Base-by-base conservation (phyloP, 1,139 yeast genomes). In the Pichia inconspicua region DNA sequence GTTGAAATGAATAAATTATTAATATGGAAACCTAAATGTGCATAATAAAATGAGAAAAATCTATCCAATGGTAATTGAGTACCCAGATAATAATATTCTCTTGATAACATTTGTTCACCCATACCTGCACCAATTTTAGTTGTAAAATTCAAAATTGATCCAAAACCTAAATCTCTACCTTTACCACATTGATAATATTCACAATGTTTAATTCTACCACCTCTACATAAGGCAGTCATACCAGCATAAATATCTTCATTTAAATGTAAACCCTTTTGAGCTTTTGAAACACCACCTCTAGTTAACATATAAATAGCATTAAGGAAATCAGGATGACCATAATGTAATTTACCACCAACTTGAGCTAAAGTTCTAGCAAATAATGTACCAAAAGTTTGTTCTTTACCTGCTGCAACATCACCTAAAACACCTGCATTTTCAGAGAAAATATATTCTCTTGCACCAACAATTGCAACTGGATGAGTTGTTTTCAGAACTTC, bases 21-120 rank as follows among this genome's bases (percentile, higher is more conserved):
- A 58, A 76, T 64, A 54, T 77, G 81, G 50, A 76, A 77, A 0
- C 82, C 82, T 2, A 79, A 75, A 56, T 76, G 81, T 0, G 80
- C 81, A 61, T 75, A 76, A 54, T 72, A 76, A 55, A 76, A 75
- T 0, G 80, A 74, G 35, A 76, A 62, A 56, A 76, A 74, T 46
- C 81, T 59, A 55, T 76, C 80, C 41, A 75, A 59, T 1, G 79
- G 78, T 28, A 76, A 59, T 38, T 76, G 58, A 49, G 74, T 74
- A 61, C 97, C 96, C 68, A 92, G 75, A 70, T 92, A 92, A 54
- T 71, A 76, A 55, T 75, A 77, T 52, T 76, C 81, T 49, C 80
- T 62, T 0, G 80, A 74, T 11, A 76, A 65, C 66, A 74, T 71
- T 54, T 76, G 81, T 55, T 76, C 81, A 4, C 80, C 79, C 80